Evolutionary conservation across 345 rosid species (phyloP).

Genomic region (Brassica cretica): DNA sequence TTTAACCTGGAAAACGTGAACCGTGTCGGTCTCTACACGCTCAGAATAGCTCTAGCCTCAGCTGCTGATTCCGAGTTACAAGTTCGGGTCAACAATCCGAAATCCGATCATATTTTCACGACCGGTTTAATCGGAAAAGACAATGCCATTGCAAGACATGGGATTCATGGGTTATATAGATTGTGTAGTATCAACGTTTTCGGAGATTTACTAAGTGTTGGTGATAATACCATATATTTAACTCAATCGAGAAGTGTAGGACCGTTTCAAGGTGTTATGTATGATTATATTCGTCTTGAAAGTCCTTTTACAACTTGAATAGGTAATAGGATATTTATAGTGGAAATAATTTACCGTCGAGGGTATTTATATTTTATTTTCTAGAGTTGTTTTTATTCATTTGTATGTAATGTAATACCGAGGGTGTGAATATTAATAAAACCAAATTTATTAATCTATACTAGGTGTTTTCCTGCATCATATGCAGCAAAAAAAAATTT

Average conservation of each 20-base stretch:
- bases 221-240: constrained; percentile 60
- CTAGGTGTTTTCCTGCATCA: no score
- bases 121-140: constrained; percentile 62
- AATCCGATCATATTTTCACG: constrained; percentile 42
- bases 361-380: background rate
- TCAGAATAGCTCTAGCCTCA: constrained; percentile 74
- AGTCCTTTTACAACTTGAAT: constrained; percentile 31
- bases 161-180: constrained; percentile 79
- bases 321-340: background rate
- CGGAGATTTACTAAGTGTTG: constrained; percentile 39
- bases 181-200: constrained; percentile 54
- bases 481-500: no score
- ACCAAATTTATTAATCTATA: background rate
- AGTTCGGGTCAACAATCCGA: constrained; percentile 58
- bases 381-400: constrained; percentile 1
- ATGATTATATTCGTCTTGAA: constrained; percentile 85
- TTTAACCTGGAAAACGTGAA: constrained; percentile 46
- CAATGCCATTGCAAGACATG: constrained; percentile 86
- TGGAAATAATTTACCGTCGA: constrained; percentile 13
- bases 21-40: constrained; percentile 50
- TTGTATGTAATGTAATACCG: constrained; percentile 16
- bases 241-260: constrained; percentile 51
- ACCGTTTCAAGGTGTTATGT: constrained; percentile 68
- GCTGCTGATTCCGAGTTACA: constrained; percentile 57
- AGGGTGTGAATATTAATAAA: constrained; percentile 14